phyloP scores from a whole-genome alignment of 352 stramenopile genomes.

The Phytophthora foliorum region DNA sequence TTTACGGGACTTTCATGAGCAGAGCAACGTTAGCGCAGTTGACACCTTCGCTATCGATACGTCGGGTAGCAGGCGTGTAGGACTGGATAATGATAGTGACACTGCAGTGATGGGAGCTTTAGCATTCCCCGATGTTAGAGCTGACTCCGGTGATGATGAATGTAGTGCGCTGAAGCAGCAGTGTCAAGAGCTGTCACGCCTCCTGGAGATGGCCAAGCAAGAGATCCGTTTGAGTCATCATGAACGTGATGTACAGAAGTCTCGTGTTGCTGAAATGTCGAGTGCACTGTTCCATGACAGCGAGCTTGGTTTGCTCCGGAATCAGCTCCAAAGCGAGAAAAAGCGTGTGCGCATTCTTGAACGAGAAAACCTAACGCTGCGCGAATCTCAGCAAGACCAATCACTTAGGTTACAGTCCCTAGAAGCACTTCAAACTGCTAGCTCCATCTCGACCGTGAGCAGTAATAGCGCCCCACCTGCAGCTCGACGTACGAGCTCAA shows the following conservation, averaged over 20 bases:
- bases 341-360: conserved; percentile 69
- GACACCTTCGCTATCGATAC: conserved; percentile 9
- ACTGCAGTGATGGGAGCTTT: conserved; percentile 27
- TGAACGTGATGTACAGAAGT: conserved; percentile 62
- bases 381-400: conserved; percentile 59
- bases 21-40: conserved; percentile 31
- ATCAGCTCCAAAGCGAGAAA: conserved; percentile 70
- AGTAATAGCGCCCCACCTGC: neutral
- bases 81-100: conserved; percentile 16
- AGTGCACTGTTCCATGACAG: conserved; percentile 60
- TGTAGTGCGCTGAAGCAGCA: conserved; percentile 46
- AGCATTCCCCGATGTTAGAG: neutral
- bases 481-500: neutral
- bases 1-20: conserved; percentile 53
- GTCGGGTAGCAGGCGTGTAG: conserved; percentile 3
- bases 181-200: conserved; percentile 56
- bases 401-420: conserved; percentile 63
- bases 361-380: conserved; percentile 62
- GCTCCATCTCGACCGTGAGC: neutral
- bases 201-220: conserved; percentile 79
- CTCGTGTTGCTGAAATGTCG: conserved; percentile 56
- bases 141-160: conserved; percentile 21
- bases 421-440: conserved; percentile 40
- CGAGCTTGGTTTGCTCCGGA: conserved; percentile 59
- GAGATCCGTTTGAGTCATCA: conserved; percentile 76